Base-by-base conservation (phyloP, 176 grass and related monocot species). In the Phragmites australis region DNA sequence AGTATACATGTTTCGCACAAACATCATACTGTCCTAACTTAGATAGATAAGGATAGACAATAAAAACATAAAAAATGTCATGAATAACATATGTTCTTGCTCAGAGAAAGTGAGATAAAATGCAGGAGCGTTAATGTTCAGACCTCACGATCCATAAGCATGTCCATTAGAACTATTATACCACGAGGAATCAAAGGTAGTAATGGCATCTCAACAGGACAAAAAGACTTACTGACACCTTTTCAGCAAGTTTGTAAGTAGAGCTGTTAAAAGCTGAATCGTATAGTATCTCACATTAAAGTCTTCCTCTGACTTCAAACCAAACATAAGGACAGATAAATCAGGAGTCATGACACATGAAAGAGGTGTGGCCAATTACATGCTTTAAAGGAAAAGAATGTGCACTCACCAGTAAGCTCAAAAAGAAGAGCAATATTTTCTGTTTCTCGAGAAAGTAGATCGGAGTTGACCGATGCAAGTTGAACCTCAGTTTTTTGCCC, bases 141-240 rank as follows among this genome's bases (percentile, higher is more conserved):
- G 70, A 99, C 96, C 96, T 95, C 96, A 32, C 93, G 90, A 82
- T 99, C 96, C 96, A 99, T 93, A 85, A 99, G 96, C 96, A 99
- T 95, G 81, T 95, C 96, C 92, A 99, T 68, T 78, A 99, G 59
- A 89, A 91, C 87, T 64, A 93, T 99, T 80, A 99, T 95, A 73
- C 96, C 96, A 86, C 90, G 88, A 82, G 96, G 96, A 88, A 95
- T 93, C 77, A 94, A 74, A 53, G 29, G 70, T 23, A 75, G 19
- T 19, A 23, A n/a, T 46, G 50, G 21, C 45, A 68, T 59, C 61
- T 78, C 65, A 79, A 77, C 63, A 78, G 25, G 62, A 80, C 45
- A 66, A 59, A 84, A 84, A 87, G 77, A 76, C 64, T 81, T 83
- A 87, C 70, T 77, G 75, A 67, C 90, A 99, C 96, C 96, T 93